A percentile compares a stretch with the other conserved stretches of the same genome.
phyloP scores from a whole-genome alignment of 768 basidiomycete species.

The Xerocomellus intermedius region DNA sequence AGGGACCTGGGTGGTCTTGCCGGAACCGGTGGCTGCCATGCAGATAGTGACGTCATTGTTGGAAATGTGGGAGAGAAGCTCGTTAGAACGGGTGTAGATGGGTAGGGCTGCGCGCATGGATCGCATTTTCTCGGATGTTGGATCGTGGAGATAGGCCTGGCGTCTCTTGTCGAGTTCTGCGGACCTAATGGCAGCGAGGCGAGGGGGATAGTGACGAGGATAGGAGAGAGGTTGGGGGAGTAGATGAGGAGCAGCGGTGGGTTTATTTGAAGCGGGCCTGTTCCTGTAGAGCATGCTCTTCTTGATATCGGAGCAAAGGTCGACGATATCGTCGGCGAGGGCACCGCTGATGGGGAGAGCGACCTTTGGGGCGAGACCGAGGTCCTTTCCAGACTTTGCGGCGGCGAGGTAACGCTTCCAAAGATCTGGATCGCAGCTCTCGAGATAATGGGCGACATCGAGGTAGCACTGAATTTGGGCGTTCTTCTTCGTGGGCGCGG shows the following conservation, averaged over 20 bases:
- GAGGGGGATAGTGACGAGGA: conserved; percentile 29
- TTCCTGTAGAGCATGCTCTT: conserved; percentile 65
- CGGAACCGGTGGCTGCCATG: conserved; percentile 89
- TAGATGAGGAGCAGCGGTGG: conserved; percentile 1
- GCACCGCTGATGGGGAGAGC: conserved; percentile 59
- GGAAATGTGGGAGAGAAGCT: conserved; percentile 66
- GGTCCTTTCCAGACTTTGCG: conserved; percentile 60
- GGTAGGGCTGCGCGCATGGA: conserved; percentile 66
- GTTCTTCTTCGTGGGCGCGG: conserved; percentile 63
- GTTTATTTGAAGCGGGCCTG: conserved; percentile 41
- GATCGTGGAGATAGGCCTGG: conserved; percentile 58
- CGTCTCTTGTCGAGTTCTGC: conserved; percentile 51
- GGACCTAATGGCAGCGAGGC: conserved; percentile 52
- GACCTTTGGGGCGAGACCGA: conserved; percentile 71
- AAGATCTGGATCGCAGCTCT: conserved; percentile 75
- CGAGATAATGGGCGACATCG: conserved; percentile 85
- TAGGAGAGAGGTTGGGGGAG: conserved; percentile 14
- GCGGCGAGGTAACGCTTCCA: conserved; percentile 72
- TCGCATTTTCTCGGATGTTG: conserved; percentile 64
- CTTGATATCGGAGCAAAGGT: conserved; percentile 66
- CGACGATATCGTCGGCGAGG: conserved; percentile 68
- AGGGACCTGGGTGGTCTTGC: conserved; percentile 94
- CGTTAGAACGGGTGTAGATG: conserved; percentile 63
- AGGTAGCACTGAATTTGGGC: conserved; percentile 76
- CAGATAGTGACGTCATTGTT: conserved; percentile 84